Evolutionary conservation across 1,284 basidiomycete species (phyloP).

Genomic region (Chiua sp.): DNA sequence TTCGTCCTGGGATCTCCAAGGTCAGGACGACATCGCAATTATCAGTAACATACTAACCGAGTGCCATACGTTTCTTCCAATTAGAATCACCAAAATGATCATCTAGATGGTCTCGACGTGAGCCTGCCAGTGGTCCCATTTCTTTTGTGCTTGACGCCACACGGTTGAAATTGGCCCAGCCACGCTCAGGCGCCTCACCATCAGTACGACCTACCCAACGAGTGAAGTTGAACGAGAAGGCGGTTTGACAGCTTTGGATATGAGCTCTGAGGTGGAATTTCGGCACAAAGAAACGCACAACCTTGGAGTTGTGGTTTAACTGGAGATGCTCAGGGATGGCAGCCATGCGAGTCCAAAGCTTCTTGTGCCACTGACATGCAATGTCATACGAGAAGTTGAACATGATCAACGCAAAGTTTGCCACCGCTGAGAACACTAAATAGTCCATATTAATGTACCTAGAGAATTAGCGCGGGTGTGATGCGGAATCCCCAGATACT

Average conservation of each 20-base stretch:
- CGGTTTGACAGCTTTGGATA: slow-evolving; percentile 3
- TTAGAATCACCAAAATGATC: slow-evolving; percentile 8
- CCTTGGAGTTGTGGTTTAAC: neutral
- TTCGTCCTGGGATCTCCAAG: no score
- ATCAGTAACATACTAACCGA: no score
- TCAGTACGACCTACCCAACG: neutral
- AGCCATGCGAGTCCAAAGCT: neutral
- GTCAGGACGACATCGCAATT: no score
- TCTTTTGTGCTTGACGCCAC: slow-evolving; percentile 8
- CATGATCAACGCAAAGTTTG: neutral
- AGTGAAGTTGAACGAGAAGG: slow-evolving; percentile 2
- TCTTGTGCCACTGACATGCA: neutral
- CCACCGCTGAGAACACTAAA: neutral
- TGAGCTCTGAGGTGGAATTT: slow-evolving; percentile 8
- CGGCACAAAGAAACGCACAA: neutral
- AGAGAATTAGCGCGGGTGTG: no score
- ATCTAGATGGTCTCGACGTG: neutral
- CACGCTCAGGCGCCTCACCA: neutral
- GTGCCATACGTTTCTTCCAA: neutral
- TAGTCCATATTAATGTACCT: neutral
- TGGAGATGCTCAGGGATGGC: neutral
- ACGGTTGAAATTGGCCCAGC: slow-evolving; percentile 2
- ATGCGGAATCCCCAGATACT: no score
- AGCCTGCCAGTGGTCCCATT: slow-evolving; percentile 2
- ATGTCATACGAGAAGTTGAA: neutral